A percentile compares a stretch with the other conserved stretches of the same genome.
phyloP scores from a whole-genome alignment of 257 asterid genomes.

The Solanum verrucosum region DNA sequence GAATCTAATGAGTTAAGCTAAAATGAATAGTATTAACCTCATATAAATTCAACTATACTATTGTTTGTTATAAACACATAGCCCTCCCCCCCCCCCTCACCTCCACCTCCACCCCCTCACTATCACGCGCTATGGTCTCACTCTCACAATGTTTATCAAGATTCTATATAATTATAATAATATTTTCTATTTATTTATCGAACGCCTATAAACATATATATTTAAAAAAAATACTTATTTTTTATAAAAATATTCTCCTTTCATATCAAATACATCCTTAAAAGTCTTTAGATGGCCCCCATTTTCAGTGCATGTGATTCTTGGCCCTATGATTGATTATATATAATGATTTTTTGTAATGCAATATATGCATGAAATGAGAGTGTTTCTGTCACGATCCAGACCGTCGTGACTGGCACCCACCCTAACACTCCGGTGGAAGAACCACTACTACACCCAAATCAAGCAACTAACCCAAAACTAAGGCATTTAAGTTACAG shows the following conservation, averaged over 20 bases:
- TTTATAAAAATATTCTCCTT: neutral
- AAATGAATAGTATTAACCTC: neutral
- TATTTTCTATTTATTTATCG: neutral
- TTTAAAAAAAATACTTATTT: neutral
- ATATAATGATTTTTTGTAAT: neutral
- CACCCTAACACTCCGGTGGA: too few species aligned
- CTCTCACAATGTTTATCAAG: neutral
- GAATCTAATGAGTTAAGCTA: neutral
- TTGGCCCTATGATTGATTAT: neutral
- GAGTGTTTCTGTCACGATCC: neutral
- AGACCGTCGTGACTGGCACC: too few species aligned
- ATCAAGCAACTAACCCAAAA: too few species aligned
- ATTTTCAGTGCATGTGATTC: neutral
- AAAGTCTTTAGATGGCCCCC: neutral
- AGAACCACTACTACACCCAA: too few species aligned
- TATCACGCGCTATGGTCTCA: neutral
- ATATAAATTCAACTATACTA: too few species aligned
- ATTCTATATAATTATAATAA: neutral
- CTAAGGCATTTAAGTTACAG: too few species aligned
- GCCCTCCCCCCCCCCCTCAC: too few species aligned
- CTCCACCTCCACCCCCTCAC: neutral
- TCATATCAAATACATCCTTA: neutral
- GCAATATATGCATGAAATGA: neutral
- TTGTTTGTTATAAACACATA: neutral
- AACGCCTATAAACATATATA: neutral